phyloP scores from a whole-genome alignment of 768 basidiomycete genomes.

The Trametes cinnabarina region DNA sequence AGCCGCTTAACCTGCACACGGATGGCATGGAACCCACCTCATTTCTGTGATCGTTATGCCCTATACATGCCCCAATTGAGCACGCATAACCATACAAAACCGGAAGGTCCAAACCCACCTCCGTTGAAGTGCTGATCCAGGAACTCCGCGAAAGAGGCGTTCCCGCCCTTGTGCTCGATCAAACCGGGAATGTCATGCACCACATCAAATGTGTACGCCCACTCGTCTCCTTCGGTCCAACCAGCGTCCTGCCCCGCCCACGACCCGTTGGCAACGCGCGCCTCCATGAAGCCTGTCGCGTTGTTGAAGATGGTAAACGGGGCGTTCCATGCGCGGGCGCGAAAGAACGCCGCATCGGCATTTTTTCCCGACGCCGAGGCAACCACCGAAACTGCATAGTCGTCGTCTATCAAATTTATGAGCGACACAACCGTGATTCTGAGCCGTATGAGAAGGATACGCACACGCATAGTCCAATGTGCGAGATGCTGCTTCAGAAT shows the following conservation, averaged over 20 bases:
- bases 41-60: constrained; percentile 81
- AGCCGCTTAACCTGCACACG: background rate
- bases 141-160: constrained; percentile 59
- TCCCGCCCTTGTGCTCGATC: constrained; percentile 64
- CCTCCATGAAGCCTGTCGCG: constrained; percentile 80
- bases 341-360: constrained; percentile 48
- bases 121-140: constrained; percentile 57
- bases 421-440: background rate
- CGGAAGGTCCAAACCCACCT: too few species aligned
- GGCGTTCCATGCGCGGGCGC: constrained; percentile 49
- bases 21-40: constrained; percentile 44
- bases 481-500: constrained; percentile 76
- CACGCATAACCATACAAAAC: too few species aligned
- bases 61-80: constrained; percentile 27
- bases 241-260: constrained; percentile 71
- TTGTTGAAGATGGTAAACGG: constrained; percentile 69
- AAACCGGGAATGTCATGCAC: constrained; percentile 67
- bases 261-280: constrained; percentile 59
- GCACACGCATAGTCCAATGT: constrained; percentile 78
- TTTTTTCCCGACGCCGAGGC: constrained; percentile 53
- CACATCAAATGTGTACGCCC: constrained; percentile 78
- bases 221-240: constrained; percentile 81
- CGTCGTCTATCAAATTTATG: constrained; percentile 54
- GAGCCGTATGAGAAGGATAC: background rate
- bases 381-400: constrained; percentile 68